Percentiles rank a stretch among this genome's conserved stretches.
These are phyloP conservation scores for Hebeloma cylindrosporum DNA, from an alignment of 768 basidiomycete species.

Conservation along the genomic window DNA sequence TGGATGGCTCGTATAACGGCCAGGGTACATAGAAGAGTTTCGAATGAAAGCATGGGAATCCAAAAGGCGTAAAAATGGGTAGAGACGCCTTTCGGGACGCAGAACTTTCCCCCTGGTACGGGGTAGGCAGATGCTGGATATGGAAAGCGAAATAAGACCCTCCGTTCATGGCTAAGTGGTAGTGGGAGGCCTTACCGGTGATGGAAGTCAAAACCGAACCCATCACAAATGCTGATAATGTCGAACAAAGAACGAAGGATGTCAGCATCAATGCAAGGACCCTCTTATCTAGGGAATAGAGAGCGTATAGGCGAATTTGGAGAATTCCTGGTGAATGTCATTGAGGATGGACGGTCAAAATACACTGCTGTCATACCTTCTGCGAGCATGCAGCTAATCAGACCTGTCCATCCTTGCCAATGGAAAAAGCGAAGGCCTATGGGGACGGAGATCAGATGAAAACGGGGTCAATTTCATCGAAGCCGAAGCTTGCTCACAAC, in stretches of 20 bases:
- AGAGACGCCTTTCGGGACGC: conserved; percentile 40
- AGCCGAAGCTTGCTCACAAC: conserved; percentile 23
- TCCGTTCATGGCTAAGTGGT: neutral
- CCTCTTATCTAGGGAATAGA: conserved; percentile 54
- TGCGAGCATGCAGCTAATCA: conserved; percentile 52
- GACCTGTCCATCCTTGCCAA: conserved; percentile 65
- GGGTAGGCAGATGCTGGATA: conserved; percentile 21
- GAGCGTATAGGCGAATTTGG: conserved; percentile 62
- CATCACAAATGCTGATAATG: conserved; percentile 49
- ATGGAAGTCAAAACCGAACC: conserved; percentile 41
- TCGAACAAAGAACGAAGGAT: conserved; percentile 39
- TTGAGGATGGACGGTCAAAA: conserved; percentile 2
- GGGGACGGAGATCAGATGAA: neutral
- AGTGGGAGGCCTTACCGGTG: conserved; percentile 32
- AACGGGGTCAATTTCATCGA: neutral
- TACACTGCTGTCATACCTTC: conserved; percentile 38
- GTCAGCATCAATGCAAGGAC: conserved; percentile 46
- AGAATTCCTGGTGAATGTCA: conserved; percentile 49
- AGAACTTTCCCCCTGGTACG: conserved; percentile 36
- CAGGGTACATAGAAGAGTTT: conserved; percentile 50
- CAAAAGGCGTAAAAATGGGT: conserved; percentile 54
- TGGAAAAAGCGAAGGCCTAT: conserved; percentile 46
- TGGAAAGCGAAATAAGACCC: neutral
- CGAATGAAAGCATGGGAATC: conserved; percentile 58
- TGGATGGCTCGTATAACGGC: conserved; percentile 52